These are phyloP conservation scores for Globisporangium echinulatum DNA, from an alignment of 352 stramenopile species.

Conservation along the genomic window DNA sequence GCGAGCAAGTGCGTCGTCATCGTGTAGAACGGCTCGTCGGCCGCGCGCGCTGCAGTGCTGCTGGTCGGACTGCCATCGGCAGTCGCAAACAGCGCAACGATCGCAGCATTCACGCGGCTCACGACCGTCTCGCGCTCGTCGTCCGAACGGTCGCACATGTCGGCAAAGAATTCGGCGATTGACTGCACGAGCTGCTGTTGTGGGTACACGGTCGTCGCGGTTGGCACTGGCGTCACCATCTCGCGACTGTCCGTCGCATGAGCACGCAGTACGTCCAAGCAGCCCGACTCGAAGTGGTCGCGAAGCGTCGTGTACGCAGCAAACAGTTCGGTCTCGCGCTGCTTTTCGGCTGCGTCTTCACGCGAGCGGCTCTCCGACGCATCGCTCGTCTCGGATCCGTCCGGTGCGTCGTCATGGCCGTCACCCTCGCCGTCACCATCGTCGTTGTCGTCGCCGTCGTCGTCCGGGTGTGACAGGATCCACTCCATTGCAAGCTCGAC, in stretches of 20 bases:
- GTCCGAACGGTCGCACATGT: slow-evolving; percentile 46
- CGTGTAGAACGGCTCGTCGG: slow-evolving; percentile 28
- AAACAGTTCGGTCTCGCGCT: slow-evolving; percentile 40
- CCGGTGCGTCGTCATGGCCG: slow-evolving; percentile 13
- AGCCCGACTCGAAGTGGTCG: slow-evolving; percentile 53
- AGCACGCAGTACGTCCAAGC: slow-evolving; percentile 53
- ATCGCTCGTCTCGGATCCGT: slow-evolving; percentile 3
- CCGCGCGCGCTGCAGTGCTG: slow-evolving; percentile 1
- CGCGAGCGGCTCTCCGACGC: background rate
- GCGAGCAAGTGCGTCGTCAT: slow-evolving; percentile 64
- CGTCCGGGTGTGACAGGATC: slow-evolving; percentile 88
- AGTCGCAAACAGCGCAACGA: slow-evolving; percentile 34
- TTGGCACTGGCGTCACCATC: background rate
- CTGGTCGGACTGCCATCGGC: slow-evolving; percentile 6
- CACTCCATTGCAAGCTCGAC: slow-evolving; percentile 97
- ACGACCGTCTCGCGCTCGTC: slow-evolving; percentile 54
- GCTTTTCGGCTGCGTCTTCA: slow-evolving; percentile 23
- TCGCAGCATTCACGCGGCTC: slow-evolving; percentile 34
- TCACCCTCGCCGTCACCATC: slow-evolving; percentile 21
- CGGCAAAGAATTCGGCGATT: slow-evolving; percentile 64
- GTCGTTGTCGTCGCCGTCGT: slow-evolving; percentile 35
- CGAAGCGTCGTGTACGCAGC: slow-evolving; percentile 44
- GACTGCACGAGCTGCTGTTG: slow-evolving; percentile 47
- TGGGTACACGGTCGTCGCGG: slow-evolving; percentile 17
- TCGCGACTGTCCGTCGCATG: slow-evolving; percentile 18